Conservation (phyloP, 2,329 filamentous ascomycete species). For the Karstenula rhodostoma region DNA sequence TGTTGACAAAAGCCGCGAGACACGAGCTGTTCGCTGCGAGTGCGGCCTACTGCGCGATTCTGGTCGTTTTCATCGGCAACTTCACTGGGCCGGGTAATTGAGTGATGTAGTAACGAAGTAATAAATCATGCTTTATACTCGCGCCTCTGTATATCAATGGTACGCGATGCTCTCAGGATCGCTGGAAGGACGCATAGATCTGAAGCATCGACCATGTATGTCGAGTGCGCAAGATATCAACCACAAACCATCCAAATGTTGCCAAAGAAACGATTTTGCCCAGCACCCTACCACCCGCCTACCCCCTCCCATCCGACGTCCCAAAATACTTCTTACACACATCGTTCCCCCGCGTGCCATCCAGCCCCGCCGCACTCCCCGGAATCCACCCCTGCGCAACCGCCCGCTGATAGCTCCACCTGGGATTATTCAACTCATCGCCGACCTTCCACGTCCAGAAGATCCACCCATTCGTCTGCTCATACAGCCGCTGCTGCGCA, state of each 20-base stretch:
- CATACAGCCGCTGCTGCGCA: constrained; percentile 64
- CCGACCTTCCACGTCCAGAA: constrained; percentile 68
- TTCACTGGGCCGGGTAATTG: constrained; percentile 46
- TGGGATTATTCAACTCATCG: constrained; percentile 55
- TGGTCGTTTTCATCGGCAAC: constrained; percentile 52
- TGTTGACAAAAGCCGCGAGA: constrained; percentile 46
- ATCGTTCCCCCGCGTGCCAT: constrained; percentile 6
- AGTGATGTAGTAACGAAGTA: constrained; percentile 11
- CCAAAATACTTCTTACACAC: constrained; percentile 3
- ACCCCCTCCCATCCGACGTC: neutral
- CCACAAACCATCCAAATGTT: too few species aligned
- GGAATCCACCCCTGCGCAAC: constrained; percentile 6
- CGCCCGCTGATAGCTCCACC: constrained; percentile 57
- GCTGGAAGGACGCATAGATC: too few species aligned
- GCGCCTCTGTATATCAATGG: too few species aligned
- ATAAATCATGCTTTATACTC: constrained; percentile 15
- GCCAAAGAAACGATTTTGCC: too few species aligned
- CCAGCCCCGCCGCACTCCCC: constrained; percentile 3
- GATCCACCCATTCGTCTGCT: constrained; percentile 63
- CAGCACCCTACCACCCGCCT: neutral
- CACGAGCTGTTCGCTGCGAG: constrained; percentile 51
- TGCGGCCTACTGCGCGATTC: constrained; percentile 50
- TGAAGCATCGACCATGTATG: too few species aligned
- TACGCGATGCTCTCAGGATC: too few species aligned
- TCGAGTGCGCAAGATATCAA: too few species aligned